A percentile compares a stretch with the other conserved stretches of the same genome.
phyloP scores from a whole-genome alignment of 2,329 filamentous ascomycete genomes.

The Trichoderma sp. region DNA sequence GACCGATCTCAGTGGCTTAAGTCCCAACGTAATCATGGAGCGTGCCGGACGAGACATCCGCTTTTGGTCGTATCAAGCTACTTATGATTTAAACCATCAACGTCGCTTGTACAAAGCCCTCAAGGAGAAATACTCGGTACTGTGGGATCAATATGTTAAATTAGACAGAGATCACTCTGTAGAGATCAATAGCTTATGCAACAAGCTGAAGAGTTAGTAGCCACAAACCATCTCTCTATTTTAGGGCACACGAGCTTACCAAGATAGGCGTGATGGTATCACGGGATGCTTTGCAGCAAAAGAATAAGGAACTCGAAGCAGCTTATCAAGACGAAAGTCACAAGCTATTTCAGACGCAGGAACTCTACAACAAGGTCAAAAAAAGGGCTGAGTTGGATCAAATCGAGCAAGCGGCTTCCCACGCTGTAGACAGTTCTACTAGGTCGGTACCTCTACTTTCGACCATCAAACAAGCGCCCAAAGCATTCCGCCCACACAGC shows the following conservation, averaged over 20 bases:
- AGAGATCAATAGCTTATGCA: slow-evolving; percentile 67
- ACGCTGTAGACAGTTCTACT: slow-evolving; percentile 41
- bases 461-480: slow-evolving; percentile 10
- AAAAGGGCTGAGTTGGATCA: slow-evolving; percentile 56
- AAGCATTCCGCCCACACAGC: slow-evolving; percentile 9
- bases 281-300: slow-evolving; percentile 64
- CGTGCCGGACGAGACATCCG: slow-evolving; percentile 76
- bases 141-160: slow-evolving; percentile 70
- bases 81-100: slow-evolving; percentile 81
- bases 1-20: slow-evolving; percentile 78
- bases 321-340: slow-evolving; percentile 70
- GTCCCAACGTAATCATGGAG: slow-evolving; percentile 80
- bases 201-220: slow-evolving; percentile 61
- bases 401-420: slow-evolving; percentile 56
- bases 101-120: slow-evolving; percentile 71
- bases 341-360: slow-evolving; percentile 68
- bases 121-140: slow-evolving; percentile 67
- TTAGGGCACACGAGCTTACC: slow-evolving; percentile 23
- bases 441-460: slow-evolving; percentile 27
- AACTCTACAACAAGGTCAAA: slow-evolving; percentile 63
- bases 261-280: slow-evolving; percentile 57
- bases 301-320: slow-evolving; percentile 70
- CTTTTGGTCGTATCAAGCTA: slow-evolving; percentile 86
- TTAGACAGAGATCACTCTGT: slow-evolving; percentile 73
- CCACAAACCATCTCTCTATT: neutral